phyloP scores from a whole-genome alignment of 345 rosid genomes.

The Citrus medica region DNA sequence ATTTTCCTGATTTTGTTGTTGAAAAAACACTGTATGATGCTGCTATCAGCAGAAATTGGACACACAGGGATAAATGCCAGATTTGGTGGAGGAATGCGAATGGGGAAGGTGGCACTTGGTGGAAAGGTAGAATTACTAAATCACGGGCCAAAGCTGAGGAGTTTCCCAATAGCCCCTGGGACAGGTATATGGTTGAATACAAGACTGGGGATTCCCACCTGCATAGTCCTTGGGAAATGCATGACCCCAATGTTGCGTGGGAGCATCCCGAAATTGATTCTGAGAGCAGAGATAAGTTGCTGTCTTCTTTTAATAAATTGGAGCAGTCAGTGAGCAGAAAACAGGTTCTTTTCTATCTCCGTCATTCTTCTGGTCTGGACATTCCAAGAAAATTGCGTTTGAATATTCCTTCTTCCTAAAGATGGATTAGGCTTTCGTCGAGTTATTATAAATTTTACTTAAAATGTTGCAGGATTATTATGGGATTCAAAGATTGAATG shows the following conservation, averaged over 20 bases:
- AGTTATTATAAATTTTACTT: background rate
- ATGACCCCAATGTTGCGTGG: slow-evolving; percentile 53
- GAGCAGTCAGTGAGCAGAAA: slow-evolving; percentile 50
- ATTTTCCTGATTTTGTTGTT: slow-evolving; percentile 84
- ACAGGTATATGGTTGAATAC: slow-evolving; percentile 58
- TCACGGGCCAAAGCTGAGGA: slow-evolving; percentile 57
- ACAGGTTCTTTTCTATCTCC: slow-evolving; percentile 42
- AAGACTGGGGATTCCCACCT: slow-evolving; percentile 44
- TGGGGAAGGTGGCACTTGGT: slow-evolving; percentile 80
- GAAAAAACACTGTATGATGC: slow-evolving; percentile 85
- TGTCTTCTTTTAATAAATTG: slow-evolving; percentile 52
- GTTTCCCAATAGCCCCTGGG: slow-evolving; percentile 96
- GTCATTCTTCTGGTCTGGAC: background rate
- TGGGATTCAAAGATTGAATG: slow-evolving; percentile 72
- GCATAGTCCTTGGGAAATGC: slow-evolving; percentile 98
- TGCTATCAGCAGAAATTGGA: slow-evolving; percentile 67
- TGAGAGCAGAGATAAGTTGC: slow-evolving; percentile 43
- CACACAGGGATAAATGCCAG: slow-evolving; percentile 58
- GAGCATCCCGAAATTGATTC: slow-evolving; percentile 59
- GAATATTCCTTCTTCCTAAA: background rate
- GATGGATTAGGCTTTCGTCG: slow-evolving; percentile 2
- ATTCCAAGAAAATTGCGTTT: background rate
- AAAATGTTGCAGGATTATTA: slow-evolving; percentile 64
- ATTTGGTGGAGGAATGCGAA: slow-evolving; percentile 88
- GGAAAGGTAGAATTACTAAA: slow-evolving; percentile 70